A percentile compares a stretch with the other conserved stretches of the same genome.
These are phyloP conservation scores for Singerocomus rubriflavus DNA, from an alignment of 1,284 basidiomycete genomes.

Conservation along the genomic window DNA sequence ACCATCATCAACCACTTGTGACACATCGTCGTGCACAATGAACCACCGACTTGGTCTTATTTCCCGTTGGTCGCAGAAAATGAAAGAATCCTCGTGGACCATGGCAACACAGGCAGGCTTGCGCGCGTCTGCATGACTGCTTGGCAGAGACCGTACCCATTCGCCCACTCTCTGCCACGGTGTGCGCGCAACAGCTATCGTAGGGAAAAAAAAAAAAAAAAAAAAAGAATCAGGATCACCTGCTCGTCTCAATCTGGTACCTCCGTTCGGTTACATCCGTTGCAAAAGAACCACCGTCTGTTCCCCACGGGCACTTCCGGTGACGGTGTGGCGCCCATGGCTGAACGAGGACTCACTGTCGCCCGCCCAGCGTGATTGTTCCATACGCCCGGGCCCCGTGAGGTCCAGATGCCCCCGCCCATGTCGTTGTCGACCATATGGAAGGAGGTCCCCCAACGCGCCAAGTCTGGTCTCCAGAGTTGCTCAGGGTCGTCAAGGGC, in stretches of 20 bases:
- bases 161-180: background rate
- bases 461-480: conserved; percentile 1
- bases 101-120: too few species aligned
- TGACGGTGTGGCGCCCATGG: conserved; percentile 9
- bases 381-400: conserved; percentile 1
- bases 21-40: conserved; percentile 21
- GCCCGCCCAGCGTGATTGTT: conserved; percentile 2
- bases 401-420: conserved; percentile 5
- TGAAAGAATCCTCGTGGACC: conserved; percentile 15
- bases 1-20: too few species aligned
- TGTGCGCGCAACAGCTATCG: background rate
- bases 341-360: conserved; percentile 1
- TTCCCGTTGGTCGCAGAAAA: conserved; percentile 8
- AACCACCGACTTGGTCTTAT: conserved; percentile 8
- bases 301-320: conserved; percentile 25
- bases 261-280: conserved; percentile 30
- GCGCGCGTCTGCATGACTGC: too few species aligned
- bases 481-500: conserved; percentile 26
- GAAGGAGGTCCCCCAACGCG: background rate
- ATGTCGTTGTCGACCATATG: background rate
- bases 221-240: too few species aligned
- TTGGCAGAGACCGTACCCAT: too few species aligned
- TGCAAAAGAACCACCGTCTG: conserved; percentile 8
- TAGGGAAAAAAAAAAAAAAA: too few species aligned
- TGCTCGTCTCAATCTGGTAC: conserved; percentile 25